Conservation (phyloP, 495 filamentous ascomycete species). For the Podospora conica region DNA sequence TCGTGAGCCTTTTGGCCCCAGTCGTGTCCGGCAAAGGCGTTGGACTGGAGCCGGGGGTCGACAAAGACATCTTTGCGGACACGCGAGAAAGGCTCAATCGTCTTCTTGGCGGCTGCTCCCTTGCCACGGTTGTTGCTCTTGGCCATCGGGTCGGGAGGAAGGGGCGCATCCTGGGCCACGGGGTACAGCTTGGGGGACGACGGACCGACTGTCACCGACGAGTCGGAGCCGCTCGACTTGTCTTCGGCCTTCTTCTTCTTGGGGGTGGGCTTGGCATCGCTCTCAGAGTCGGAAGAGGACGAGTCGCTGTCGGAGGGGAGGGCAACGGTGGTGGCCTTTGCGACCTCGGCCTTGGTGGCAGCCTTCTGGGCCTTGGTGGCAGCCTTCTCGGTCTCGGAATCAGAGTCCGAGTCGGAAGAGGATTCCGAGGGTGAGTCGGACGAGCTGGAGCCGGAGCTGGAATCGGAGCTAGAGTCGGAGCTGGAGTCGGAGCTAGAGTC, state of each 20-base stretch:
- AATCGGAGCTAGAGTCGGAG: constrained; percentile 35
- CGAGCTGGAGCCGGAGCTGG: constrained; percentile 23
- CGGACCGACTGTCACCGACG: constrained; percentile 39
- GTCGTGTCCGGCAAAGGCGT: constrained; percentile 72
- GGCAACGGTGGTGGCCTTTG: constrained; percentile 49
- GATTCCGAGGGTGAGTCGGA: constrained; percentile 26
- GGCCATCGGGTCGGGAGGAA: constrained; percentile 44
- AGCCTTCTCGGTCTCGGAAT: constrained; percentile 26
- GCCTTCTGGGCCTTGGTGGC: background rate
- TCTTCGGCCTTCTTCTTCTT: constrained; percentile 13
- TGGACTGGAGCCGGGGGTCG: constrained; percentile 57
- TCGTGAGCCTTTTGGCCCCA: constrained; percentile 83
- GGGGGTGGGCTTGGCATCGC: constrained; percentile 19
- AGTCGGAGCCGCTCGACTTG: constrained; percentile 27
- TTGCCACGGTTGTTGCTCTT: constrained; percentile 44
- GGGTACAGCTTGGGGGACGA: constrained; percentile 36
- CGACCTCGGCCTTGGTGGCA: constrained; percentile 26
- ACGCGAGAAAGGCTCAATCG: constrained; percentile 57
- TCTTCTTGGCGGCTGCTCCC: constrained; percentile 41
- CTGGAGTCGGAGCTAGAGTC: constrained; percentile 16
- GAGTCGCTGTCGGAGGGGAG: constrained; percentile 39
- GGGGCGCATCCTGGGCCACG: constrained; percentile 31
- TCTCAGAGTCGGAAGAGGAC: constrained; percentile 33
- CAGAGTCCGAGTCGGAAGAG: constrained; percentile 32
- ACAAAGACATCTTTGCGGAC: constrained; percentile 52